Conservation (phyloP, 208 protist genomes). For the Tetramitus jugosus region DNA sequence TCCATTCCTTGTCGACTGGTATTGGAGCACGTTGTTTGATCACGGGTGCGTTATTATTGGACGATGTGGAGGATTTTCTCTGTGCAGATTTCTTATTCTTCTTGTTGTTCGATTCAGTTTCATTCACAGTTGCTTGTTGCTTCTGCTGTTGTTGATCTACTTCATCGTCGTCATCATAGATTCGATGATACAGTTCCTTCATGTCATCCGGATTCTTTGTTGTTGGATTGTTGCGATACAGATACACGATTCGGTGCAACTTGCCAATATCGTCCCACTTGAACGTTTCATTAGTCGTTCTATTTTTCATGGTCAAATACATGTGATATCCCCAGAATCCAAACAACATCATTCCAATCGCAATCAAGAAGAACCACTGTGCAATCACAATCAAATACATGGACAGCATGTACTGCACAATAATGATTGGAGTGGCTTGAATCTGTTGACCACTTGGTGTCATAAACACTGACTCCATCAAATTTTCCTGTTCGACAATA, state of each 20-base stretch:
- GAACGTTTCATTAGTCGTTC: slow-evolving; percentile 40
- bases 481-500: slow-evolving; percentile 26
- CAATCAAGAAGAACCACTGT: slow-evolving; percentile 21
- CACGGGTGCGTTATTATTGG: too few species aligned
- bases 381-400: not conserved
- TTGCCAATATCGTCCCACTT: slow-evolving; percentile 33
- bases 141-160: not conserved
- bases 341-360: slow-evolving; percentile 27
- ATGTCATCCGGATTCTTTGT: too few species aligned
- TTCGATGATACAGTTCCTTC: not conserved
- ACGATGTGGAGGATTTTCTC: too few species aligned
- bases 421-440: not conserved
- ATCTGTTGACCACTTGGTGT: not conserved
- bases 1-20: slow-evolving; percentile 9
- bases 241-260: too few species aligned
- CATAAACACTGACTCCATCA: slow-evolving; percentile 22
- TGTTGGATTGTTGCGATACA: too few species aligned
- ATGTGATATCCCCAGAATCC: slow-evolving; percentile 39
- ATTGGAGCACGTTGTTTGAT: too few species aligned
- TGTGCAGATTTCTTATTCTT: too few species aligned
- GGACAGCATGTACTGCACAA: slow-evolving; percentile 28
- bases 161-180: not conserved
- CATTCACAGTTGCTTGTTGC: not conserved
- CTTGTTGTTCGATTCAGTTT: not conserved
- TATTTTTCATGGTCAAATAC: slow-evolving; percentile 22